Percentiles rank a stretch among this genome's conserved stretches.
Conservation (phyloP, 495 filamentous ascomycete genomes). For the Penicillium coprophilum region DNA sequence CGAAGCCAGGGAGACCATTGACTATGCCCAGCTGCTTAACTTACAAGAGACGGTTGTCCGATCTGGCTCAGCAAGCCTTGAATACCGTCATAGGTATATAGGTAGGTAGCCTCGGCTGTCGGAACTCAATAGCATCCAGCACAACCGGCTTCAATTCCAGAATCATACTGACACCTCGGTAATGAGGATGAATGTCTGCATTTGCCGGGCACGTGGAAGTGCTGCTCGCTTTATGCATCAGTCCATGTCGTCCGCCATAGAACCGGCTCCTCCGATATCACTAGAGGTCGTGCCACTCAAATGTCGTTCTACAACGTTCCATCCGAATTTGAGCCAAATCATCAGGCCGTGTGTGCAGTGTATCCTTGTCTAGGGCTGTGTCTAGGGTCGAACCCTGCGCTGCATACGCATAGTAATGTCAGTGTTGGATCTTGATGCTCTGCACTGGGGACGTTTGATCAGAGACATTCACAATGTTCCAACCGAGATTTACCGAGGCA, state of each 20-base stretch:
- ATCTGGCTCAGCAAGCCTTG: not conserved
- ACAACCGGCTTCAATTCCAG: not conserved
- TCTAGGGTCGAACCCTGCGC: too few species aligned
- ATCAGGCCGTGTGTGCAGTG: too few species aligned
- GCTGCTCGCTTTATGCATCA: not conserved
- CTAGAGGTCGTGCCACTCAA: too few species aligned
- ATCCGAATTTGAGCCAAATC: too few species aligned
- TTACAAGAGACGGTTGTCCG: not conserved
- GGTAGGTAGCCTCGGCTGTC: not conserved
- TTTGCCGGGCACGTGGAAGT: not conserved
- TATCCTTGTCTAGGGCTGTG: too few species aligned
- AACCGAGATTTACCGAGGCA: constrained; percentile 3
- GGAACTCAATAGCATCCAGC: too few species aligned
- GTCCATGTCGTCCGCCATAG: not conserved
- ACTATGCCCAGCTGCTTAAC: not conserved
- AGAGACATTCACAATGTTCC: not conserved
- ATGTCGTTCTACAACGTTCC: too few species aligned
- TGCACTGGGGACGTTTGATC: too few species aligned
- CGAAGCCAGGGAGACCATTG: not conserved
- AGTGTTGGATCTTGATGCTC: too few species aligned
- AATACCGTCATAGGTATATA: not conserved
- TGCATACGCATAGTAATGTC: too few species aligned
- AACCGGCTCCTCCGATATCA: not conserved
- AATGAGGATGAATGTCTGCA: not conserved
- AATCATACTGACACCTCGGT: not conserved